phyloP scores from a whole-genome alignment of 2,329 filamentous ascomycete species.

The Phaeophleospora eucalypticola region DNA sequence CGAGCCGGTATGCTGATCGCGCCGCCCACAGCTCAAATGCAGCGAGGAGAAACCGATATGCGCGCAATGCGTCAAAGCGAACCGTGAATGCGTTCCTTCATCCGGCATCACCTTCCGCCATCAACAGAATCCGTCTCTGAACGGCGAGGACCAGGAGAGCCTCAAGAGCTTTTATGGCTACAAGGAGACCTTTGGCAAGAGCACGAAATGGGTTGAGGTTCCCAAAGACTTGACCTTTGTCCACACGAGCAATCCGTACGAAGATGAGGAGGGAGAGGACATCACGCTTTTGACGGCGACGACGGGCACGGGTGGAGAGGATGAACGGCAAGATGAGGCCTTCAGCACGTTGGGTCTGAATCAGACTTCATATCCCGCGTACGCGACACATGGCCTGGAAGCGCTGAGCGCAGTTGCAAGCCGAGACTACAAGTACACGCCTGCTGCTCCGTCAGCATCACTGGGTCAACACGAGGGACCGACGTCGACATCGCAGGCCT shows the following conservation, averaged over 20 bases:
- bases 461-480: conserved; percentile 25
- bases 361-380: conserved; percentile 22
- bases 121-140: conserved; percentile 67
- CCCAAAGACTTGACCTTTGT: conserved; percentile 59
- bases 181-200: conserved; percentile 60
- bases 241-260: conserved; percentile 59
- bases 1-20: conserved; percentile 8
- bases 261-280: conserved; percentile 38
- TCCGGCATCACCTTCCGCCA: conserved; percentile 64
- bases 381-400: conserved; percentile 49
- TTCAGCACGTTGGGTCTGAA: conserved; percentile 1
- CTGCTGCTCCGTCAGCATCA: conserved; percentile 22
- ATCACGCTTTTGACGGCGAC: not conserved
- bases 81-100: conserved; percentile 57
- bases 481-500: conserved; percentile 25
- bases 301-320: not conserved
- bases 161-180: conserved; percentile 62
- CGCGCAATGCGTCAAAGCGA: conserved; percentile 58
- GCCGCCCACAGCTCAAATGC: conserved; percentile 53
- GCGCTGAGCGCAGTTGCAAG: conserved; percentile 52
- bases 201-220: conserved; percentile 60
- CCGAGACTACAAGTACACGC: conserved; percentile 36
- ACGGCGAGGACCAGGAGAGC: conserved; percentile 44
- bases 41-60: conserved; percentile 60
- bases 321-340: not conserved